Evolutionary conservation across 768 basidiomycete genomes (phyloP).

Genomic region (Aureoboletus auriporus): DNA sequence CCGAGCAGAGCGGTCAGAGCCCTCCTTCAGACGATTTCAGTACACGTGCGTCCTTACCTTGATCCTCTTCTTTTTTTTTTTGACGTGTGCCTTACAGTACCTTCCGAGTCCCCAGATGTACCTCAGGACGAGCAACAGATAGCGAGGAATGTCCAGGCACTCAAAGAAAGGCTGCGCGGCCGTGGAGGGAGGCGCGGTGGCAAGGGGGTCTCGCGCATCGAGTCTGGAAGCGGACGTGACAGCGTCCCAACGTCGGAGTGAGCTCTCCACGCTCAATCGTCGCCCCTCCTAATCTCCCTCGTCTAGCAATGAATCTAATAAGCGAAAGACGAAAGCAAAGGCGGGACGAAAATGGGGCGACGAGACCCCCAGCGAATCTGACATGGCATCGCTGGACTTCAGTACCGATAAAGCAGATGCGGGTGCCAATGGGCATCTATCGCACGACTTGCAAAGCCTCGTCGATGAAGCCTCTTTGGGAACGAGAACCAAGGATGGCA

Average conservation of each 20-base stretch:
- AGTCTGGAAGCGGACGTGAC: slow-evolving; percentile 55
- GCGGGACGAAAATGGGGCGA: slow-evolving; percentile 91
- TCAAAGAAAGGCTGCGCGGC: slow-evolving; percentile 82
- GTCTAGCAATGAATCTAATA: slow-evolving; percentile 61
- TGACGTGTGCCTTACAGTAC: slow-evolving; percentile 31
- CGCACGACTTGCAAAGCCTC: slow-evolving; percentile 55
- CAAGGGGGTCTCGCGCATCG: slow-evolving; percentile 43
- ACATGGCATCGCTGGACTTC: slow-evolving; percentile 94
- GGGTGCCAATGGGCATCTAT: slow-evolving; percentile 23
- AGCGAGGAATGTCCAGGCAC: slow-evolving; percentile 83
- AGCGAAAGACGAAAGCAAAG: slow-evolving; percentile 64
- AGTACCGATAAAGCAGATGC: slow-evolving; percentile 54
- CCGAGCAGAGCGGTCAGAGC: slow-evolving; percentile 35
- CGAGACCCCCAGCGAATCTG: slow-evolving; percentile 70
- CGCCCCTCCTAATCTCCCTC: neutral
- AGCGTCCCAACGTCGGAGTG: slow-evolving; percentile 70
- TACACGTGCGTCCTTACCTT: slow-evolving; percentile 40
- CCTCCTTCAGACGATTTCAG: slow-evolving; percentile 56
- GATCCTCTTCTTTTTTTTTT: too few species aligned
- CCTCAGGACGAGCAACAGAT: slow-evolving; percentile 85
- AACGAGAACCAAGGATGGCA: slow-evolving; percentile 64
- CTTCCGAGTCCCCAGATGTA: slow-evolving; percentile 45
- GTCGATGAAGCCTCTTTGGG: slow-evolving; percentile 76
- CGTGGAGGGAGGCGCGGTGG: slow-evolving; percentile 60
- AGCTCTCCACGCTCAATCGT: slow-evolving; percentile 22